Percentiles rank a stretch among this genome's conserved stretches.
phyloP scores from a whole-genome alignment of 345 rosid species.

The Firmiana major region DNA sequence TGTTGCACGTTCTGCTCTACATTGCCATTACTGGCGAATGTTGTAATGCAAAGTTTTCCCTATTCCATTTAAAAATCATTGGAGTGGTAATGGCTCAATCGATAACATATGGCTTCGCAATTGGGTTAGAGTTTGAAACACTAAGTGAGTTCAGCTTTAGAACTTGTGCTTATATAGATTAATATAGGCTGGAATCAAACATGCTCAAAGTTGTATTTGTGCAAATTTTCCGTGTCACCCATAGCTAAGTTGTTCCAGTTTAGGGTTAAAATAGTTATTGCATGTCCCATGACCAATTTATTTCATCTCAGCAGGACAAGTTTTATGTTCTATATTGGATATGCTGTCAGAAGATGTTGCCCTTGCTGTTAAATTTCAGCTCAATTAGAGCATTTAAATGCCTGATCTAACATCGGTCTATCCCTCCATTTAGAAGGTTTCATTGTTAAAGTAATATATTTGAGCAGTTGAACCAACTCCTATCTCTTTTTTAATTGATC shows the following conservation, averaged over 20 bases:
- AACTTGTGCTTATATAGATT: background rate
- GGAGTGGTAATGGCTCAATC: background rate
- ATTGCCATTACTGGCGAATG: background rate
- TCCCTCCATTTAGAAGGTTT: background rate
- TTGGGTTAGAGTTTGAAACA: background rate
- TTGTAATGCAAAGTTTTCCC: background rate
- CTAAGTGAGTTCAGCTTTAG: background rate
- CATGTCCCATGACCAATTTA: background rate
- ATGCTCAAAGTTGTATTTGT: background rate
- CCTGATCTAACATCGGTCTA: background rate
- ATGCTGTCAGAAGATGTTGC: background rate
- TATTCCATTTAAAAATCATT: background rate
- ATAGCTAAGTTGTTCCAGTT: background rate
- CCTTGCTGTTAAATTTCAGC: background rate
- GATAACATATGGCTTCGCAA: background rate
- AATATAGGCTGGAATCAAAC: no score
- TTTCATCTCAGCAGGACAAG: background rate
- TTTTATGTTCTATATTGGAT: background rate
- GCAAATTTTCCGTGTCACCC: background rate
- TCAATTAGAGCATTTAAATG: background rate
- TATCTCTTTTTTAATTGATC: background rate
- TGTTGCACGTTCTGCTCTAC: background rate
- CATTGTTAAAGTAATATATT: background rate
- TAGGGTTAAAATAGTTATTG: background rate
- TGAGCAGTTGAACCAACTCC: background rate